phyloP scores from a whole-genome alignment of 192 early-diverging fungal genomes.

The Pecoramyces ruminantium region DNA sequence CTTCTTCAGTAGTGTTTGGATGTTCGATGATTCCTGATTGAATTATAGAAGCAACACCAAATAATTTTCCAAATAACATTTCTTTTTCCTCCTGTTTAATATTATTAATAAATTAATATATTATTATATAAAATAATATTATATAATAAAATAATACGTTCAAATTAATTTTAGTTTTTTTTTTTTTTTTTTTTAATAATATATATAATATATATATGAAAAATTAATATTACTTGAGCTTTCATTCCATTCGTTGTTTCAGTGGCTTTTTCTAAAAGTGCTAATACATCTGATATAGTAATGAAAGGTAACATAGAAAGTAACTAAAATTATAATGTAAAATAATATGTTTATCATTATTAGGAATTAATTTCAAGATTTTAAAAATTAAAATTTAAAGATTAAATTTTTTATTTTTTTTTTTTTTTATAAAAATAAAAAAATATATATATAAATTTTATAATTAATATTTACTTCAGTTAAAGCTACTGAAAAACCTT shows the following conservation, averaged over 20 bases:
- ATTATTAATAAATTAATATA: not conserved
- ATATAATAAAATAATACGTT: too few relatives aligned
- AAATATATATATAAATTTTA: not conserved
- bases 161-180: too few relatives aligned
- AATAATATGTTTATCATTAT: constrained; percentile 1
- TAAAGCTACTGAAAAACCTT: constrained; percentile 88
- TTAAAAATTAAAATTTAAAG: not conserved
- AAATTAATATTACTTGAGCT: constrained; percentile 16
- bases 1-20: constrained; percentile 39
- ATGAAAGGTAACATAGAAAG: constrained; percentile 6
- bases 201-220: too few relatives aligned
- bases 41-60: constrained; percentile 70
- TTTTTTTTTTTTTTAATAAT: too few relatives aligned
- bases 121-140: too few relatives aligned
- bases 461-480: constrained; percentile 47
- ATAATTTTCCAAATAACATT: constrained; percentile 76
- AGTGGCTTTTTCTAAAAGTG: constrained; percentile 49
- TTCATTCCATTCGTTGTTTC: constrained; percentile 45
- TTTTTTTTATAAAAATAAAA: not conserved
- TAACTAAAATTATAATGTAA: not conserved
- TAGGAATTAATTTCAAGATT: not conserved
- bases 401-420: too few relatives aligned
- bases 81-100: constrained; percentile 65
- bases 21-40: constrained; percentile 53
- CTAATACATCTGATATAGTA: constrained; percentile 40